Conservation (phyloP, 192 early-diverging fungal genomes). For the Thoreauomyces humboldtii region DNA sequence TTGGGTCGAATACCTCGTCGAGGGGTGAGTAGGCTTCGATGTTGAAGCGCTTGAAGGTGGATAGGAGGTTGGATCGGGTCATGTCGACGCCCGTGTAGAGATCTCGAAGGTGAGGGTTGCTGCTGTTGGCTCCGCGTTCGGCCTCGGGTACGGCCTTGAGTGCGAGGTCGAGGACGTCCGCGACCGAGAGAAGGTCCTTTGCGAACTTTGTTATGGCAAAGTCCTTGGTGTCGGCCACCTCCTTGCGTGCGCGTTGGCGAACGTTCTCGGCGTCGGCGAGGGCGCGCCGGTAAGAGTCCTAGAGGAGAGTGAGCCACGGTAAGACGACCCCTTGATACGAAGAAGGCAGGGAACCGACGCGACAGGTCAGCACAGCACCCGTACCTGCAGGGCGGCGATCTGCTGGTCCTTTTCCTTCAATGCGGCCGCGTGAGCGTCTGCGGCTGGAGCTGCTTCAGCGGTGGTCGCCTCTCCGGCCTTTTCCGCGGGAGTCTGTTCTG, state of each 20-base stretch:
- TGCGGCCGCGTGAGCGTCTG: background rate
- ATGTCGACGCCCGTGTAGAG: constrained; percentile 85
- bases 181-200: constrained; percentile 90
- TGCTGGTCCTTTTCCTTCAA: constrained; percentile 71
- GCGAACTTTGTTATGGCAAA: constrained; percentile 99
- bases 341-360: background rate
- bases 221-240: constrained; percentile 73
- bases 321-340: background rate
- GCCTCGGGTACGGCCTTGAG: constrained; percentile 82
- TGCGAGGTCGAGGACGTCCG: constrained; percentile 88
- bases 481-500: background rate
- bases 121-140: constrained; percentile 42
- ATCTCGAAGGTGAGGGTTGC: constrained; percentile 65
- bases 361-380: background rate
- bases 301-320: background rate
- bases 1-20: constrained; percentile 91
- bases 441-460: background rate
- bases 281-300: constrained; percentile 88
- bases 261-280: constrained; percentile 98
- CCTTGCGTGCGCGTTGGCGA: constrained; percentile 80
- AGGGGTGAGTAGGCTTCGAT: constrained; percentile 78
- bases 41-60: constrained; percentile 83
- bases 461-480: background rate
- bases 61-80: constrained; percentile 83
- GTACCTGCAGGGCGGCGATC: constrained; percentile 76